Evolutionary conservation across 2,329 filamentous ascomycete species (phyloP).

Genomic region (Aspergillus oerlinghausenensis): DNA sequence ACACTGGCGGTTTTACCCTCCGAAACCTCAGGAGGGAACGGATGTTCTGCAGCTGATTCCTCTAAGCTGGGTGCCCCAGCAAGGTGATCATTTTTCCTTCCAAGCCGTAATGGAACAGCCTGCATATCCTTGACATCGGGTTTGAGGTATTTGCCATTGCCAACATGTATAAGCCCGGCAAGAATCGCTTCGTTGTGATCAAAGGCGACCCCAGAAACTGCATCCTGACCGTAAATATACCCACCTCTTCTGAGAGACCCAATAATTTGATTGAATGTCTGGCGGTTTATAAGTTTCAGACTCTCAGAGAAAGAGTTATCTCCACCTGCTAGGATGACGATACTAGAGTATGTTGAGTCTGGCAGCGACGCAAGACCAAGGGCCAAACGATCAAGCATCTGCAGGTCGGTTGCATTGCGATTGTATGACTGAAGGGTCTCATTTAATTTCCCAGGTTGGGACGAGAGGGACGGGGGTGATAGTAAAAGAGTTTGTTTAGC

Average conservation of each 20-base stretch:
- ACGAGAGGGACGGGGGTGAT: slow-evolving; percentile 82
- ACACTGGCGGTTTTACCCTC: slow-evolving; percentile 37
- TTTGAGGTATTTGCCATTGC: slow-evolving; percentile 66
- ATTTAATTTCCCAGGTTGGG: slow-evolving; percentile 73
- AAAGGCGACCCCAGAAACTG: slow-evolving; percentile 20
- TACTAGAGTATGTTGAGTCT: slow-evolving; percentile 68
- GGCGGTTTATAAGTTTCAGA: not conserved
- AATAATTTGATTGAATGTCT: not conserved
- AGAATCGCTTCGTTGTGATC: slow-evolving; percentile 76
- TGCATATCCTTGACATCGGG: slow-evolving; percentile 56
- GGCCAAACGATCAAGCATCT: slow-evolving; percentile 94
- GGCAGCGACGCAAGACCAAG: slow-evolving; percentile 76
- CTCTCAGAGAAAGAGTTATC: slow-evolving; percentile 1
- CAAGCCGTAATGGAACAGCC: slow-evolving; percentile 61
- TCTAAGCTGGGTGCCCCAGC: not conserved
- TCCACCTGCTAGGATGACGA: slow-evolving; percentile 20
- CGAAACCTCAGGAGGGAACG: slow-evolving; percentile 1
- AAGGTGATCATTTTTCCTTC: slow-evolving; percentile 53
- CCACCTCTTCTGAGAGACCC: slow-evolving; percentile 1
- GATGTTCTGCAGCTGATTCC: not conserved
- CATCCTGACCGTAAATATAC: slow-evolving; percentile 3
- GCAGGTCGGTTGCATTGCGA: slow-evolving; percentile 74
- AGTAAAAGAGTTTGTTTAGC: slow-evolving; percentile 67
- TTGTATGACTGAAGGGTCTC: slow-evolving; percentile 68
- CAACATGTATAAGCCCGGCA: slow-evolving; percentile 65